Conservation (phyloP, 179 eudicot genomes). For the Heliamphora pulchella region DNA sequence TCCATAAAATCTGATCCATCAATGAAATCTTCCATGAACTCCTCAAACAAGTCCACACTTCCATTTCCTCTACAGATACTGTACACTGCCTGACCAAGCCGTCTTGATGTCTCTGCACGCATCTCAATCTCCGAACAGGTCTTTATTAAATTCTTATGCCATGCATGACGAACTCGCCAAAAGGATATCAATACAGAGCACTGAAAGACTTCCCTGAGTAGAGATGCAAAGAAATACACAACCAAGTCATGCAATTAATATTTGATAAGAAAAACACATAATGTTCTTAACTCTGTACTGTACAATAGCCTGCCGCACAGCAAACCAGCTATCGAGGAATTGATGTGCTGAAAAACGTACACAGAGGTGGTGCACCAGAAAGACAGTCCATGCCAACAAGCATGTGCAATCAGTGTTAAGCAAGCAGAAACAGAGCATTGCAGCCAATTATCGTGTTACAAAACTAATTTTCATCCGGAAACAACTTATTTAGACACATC, state of each 20-base stretch:
- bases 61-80: slow-evolving; percentile 52
- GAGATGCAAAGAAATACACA: slow-evolving; percentile 15
- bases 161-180: slow-evolving; percentile 94
- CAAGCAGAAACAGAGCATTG: not conserved
- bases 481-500: not conserved
- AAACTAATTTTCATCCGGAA: not conserved
- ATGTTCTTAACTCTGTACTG: slow-evolving; percentile 8
- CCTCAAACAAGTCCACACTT: slow-evolving; percentile 38
- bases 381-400: not conserved
- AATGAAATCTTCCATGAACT: slow-evolving; percentile 52
- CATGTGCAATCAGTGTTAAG: not conserved
- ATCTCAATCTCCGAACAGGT: slow-evolving; percentile 55
- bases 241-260: slow-evolving; percentile 2
- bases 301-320: not conserved
- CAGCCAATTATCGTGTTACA: not conserved
- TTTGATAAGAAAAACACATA: not conserved
- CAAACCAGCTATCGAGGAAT: slow-evolving; percentile 6
- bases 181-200: slow-evolving; percentile 79
- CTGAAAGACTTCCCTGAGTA: slow-evolving; percentile 79
- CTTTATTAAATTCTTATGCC: slow-evolving; percentile 79
- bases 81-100: slow-evolving; percentile 51
- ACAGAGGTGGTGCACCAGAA: slow-evolving; percentile 4
- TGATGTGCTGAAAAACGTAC: not conserved
- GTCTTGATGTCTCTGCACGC: slow-evolving; percentile 49
- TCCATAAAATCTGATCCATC: slow-evolving; percentile 62